These are phyloP conservation scores for Lithospermum erythrorhizon DNA, from an alignment of 257 asterid genomes.

Conservation along the genomic window DNA sequence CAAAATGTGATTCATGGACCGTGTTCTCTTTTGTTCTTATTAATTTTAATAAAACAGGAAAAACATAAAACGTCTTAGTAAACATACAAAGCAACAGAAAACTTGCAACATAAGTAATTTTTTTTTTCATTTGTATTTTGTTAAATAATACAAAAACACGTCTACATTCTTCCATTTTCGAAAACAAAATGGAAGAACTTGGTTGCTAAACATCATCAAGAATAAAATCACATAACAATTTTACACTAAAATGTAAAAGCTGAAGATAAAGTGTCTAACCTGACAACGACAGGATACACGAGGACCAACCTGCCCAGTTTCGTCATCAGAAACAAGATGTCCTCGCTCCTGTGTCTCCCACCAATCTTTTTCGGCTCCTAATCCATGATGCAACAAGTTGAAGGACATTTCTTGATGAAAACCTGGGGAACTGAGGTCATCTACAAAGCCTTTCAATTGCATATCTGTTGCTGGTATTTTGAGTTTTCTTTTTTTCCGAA, in stretches of 20 bases:
- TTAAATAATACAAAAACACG: too few relatives aligned
- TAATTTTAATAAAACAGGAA: too few relatives aligned
- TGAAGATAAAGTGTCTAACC: conserved; percentile 36
- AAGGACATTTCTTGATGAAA: conserved; percentile 39
- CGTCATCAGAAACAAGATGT: conserved; percentile 61
- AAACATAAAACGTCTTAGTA: too few relatives aligned
- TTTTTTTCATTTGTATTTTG: too few relatives aligned
- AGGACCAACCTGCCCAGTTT: conserved; percentile 91
- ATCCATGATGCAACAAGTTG: conserved; percentile 32
- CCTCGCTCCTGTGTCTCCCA: conserved; percentile 94
- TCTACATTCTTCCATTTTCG: too few relatives aligned
- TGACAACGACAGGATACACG: conserved; percentile 83
- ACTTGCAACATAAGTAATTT: too few relatives aligned
- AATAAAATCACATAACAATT: neutral
- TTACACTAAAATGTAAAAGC: conserved; percentile 1
- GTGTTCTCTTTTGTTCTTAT: too few relatives aligned
- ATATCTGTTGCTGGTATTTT: conserved; percentile 55
- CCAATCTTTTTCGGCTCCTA: conserved; percentile 51
- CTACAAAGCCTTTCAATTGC: conserved; percentile 92
- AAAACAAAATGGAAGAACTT: too few relatives aligned
- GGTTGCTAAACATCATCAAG: neutral
- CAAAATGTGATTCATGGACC: too few relatives aligned
- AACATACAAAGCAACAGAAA: too few relatives aligned
- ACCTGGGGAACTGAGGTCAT: conserved; percentile 39
- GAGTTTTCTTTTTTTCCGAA: conserved; percentile 44